These are phyloP conservation scores for Aspergillus fijiensis DNA, from an alignment of 2,329 filamentous ascomycete genomes.

Conservation along the genomic window DNA sequence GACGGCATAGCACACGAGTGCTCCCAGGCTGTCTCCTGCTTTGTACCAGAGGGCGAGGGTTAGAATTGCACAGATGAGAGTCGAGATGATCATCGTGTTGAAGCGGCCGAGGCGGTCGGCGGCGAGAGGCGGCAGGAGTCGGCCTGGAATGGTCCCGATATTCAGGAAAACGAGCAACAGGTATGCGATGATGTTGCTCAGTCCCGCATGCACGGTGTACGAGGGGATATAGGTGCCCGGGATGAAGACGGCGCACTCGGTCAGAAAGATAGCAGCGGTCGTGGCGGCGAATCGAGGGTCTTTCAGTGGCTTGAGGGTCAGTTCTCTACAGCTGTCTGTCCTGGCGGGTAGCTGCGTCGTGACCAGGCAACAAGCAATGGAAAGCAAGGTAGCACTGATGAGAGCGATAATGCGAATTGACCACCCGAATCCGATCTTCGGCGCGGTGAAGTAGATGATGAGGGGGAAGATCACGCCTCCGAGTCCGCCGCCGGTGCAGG, in stretches of 20 bases:
- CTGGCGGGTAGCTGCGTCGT: slow-evolving; percentile 4
- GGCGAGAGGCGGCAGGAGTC: slow-evolving; percentile 19
- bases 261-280: slow-evolving; percentile 32
- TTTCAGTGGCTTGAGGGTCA: slow-evolving; percentile 25
- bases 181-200: slow-evolving; percentile 29
- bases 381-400: slow-evolving; percentile 18
- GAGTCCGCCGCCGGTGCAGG: slow-evolving; percentile 35
- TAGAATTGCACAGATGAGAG: neutral
- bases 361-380: slow-evolving; percentile 3
- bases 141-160: slow-evolving; percentile 33
- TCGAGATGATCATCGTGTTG: slow-evolving; percentile 18
- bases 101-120: neutral
- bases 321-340: neutral
- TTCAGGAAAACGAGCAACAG: slow-evolving; percentile 35
- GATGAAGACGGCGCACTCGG: slow-evolving; percentile 39
- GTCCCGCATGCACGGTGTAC: slow-evolving; percentile 29
- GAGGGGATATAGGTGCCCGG: slow-evolving; percentile 37
- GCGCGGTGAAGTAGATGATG: slow-evolving; percentile 29
- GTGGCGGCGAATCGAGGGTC: slow-evolving; percentile 28
- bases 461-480: slow-evolving; percentile 39
- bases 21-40: neutral
- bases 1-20: slow-evolving; percentile 4
- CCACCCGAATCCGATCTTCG: slow-evolving; percentile 34
- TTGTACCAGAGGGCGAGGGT: slow-evolving; percentile 3
- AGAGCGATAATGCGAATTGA: slow-evolving; percentile 33